Evolutionary conservation across 768 basidiomycete genomes (phyloP), one percentile per base, ranked within the genome.

Genomic region (Suillus spraguei): DNA sequence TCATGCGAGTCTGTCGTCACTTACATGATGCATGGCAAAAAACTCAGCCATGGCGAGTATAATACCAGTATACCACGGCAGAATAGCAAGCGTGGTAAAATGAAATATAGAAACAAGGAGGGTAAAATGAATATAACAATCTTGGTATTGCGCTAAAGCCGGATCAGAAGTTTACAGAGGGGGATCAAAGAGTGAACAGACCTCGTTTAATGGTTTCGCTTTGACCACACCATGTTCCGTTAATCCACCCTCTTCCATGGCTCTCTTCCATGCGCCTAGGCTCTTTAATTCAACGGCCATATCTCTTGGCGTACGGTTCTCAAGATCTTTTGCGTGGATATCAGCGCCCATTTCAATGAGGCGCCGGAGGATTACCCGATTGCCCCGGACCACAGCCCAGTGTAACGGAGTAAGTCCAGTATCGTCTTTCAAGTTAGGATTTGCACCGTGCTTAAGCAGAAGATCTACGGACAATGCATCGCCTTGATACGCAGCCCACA

Each of bases 401-500:
- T 99, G 97, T 41, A 99, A 80, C 2, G 97, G 92, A 1, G 94
- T 84, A 59, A 99, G 83, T 0, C 95, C 96, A 0, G 85, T 78
- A 69, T 93, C 88, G 72, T 99, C 97, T 41, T 84, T 84, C 14
- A 89, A 75, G 63, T 87, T 87, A 1, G 89, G 82, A 63, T 87
- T 91, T 2, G 97, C 95, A 3, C 94, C 94, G 67, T 96, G 93
- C 62, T 88, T 85, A 59, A 99, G 82, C 47, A 99, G 78, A 53
- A 99, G 76, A 66, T 98, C 95, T 6, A 99, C 95, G 3, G 92
- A 94, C 39, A 99, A 85, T 2, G 95, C 95, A 71, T 99, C 97
- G 53, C 97, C 97, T 74, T 99, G 97, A 76, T 99, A 99, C 10
- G 95, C 94, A 6, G 97, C 97, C 97, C 97, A 99, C 94, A 98